Percentiles rank a stretch among this genome's conserved stretches.
Evolutionary conservation across 2,329 filamentous ascomycete genomes (phyloP).

Genomic region (Xylaria sp.): DNA sequence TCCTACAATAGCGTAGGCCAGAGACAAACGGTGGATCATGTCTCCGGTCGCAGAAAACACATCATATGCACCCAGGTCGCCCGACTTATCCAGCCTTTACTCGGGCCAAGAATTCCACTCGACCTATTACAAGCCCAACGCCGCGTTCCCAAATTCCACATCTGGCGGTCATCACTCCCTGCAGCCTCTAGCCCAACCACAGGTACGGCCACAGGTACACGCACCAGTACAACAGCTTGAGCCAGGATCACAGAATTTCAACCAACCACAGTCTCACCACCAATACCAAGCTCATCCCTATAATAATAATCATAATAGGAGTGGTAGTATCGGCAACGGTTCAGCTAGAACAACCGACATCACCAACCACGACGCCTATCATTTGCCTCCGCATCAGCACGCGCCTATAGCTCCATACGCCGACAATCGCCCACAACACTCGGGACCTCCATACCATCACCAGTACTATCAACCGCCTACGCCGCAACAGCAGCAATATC

Average conservation of each 20-base stretch:
- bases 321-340: slow-evolving; percentile 41
- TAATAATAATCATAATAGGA: slow-evolving; percentile 26
- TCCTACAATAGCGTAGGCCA: slow-evolving; percentile 18
- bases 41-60: slow-evolving; percentile 56
- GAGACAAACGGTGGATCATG: slow-evolving; percentile 54
- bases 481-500: slow-evolving; percentile 38
- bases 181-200: slow-evolving; percentile 39
- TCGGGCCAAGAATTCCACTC: slow-evolving; percentile 51
- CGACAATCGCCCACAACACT: slow-evolving; percentile 17
- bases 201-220: slow-evolving; percentile 20
- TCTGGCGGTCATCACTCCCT: slow-evolving; percentile 45
- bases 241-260: slow-evolving; percentile 31
- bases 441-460: slow-evolving; percentile 25
- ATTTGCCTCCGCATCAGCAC: slow-evolving; percentile 24
- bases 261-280: slow-evolving; percentile 39
- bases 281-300: slow-evolving; percentile 47
- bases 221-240: slow-evolving; percentile 18
- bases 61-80: slow-evolving; percentile 66
- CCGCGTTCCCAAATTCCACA: slow-evolving; percentile 40
- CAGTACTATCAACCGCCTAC: slow-evolving; percentile 30
- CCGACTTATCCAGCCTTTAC: slow-evolving; percentile 68
- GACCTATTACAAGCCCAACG: slow-evolving; percentile 41
- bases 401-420: slow-evolving; percentile 31
- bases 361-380: slow-evolving; percentile 38
- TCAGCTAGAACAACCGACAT: slow-evolving; percentile 43